Evolutionary conservation across 257 asterid genomes (phyloP).

Genomic region (Solanum clarkiae): DNA sequence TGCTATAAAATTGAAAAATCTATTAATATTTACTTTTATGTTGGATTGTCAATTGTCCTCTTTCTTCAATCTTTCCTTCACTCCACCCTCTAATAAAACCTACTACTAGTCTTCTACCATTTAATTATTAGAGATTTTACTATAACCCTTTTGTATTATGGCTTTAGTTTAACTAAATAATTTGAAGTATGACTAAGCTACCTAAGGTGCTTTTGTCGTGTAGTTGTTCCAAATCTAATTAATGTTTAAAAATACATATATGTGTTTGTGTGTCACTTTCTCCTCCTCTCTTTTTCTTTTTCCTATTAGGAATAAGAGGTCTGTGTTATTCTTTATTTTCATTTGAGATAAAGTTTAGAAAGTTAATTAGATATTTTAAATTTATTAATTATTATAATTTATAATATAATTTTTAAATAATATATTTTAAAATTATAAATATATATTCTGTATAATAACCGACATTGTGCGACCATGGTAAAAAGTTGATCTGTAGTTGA

Average conservation of each 20-base stretch:
- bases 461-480: too few relatives aligned
- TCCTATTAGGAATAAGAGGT: too few relatives aligned
- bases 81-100: background rate
- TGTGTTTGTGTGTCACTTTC: background rate
- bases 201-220: background rate
- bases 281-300: background rate
- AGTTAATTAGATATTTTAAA: too few relatives aligned
- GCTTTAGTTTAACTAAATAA: background rate
- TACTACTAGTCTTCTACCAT: background rate
- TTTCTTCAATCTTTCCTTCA: background rate
- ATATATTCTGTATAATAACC: too few relatives aligned
- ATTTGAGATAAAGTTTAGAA: too few relatives aligned
- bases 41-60: background rate
- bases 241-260: background rate
- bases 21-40: too few relatives aligned
- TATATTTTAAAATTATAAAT: too few relatives aligned
- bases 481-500: too few relatives aligned
- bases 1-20: too few relatives aligned
- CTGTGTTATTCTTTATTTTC: too few relatives aligned
- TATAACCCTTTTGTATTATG: background rate
- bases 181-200: background rate
- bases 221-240: background rate
- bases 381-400: too few relatives aligned
- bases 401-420: too few relatives aligned
- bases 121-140: background rate